Percentiles rank a stretch among this genome's conserved stretches.
phyloP scores from a whole-genome alignment of 768 basidiomycete species.

The Cantharellus anzutake region DNA sequence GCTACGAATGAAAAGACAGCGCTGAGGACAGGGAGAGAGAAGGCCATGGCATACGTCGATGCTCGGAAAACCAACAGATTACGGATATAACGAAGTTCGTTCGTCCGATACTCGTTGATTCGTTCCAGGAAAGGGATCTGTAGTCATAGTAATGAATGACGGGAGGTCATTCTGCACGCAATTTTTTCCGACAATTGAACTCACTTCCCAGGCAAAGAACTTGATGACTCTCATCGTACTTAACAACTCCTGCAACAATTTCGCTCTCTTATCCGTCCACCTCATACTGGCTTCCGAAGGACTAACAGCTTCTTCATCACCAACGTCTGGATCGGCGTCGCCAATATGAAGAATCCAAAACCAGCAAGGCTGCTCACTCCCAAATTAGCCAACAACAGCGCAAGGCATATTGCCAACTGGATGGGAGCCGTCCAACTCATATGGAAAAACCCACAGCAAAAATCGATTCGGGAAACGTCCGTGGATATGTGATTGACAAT shows the following conservation, averaged over 20 bases:
- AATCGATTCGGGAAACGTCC: conserved; percentile 83
- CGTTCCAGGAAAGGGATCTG: conserved; percentile 66
- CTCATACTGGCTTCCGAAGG: conserved; percentile 56
- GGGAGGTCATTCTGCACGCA: not conserved
- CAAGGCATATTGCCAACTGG: conserved; percentile 57
- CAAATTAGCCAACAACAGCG: conserved; percentile 53
- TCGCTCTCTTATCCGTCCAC: conserved; percentile 81
- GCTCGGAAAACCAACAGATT: conserved; percentile 45
- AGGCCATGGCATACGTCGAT: conserved; percentile 44
- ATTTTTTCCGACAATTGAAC: conserved; percentile 35
- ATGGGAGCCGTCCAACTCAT: conserved; percentile 24
- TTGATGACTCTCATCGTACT: conserved; percentile 87
- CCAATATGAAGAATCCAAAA: conserved; percentile 43
- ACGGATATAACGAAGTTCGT: conserved; percentile 56
- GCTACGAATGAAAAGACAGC: conserved; percentile 50
- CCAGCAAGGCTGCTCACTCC: conserved; percentile 40
- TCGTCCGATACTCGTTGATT: conserved; percentile 45
- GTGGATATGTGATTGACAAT: conserved; percentile 89
- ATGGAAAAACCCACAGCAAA: conserved; percentile 17
- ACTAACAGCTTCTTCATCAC: conserved; percentile 58
- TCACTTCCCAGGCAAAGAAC: conserved; percentile 27
- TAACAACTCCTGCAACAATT: conserved; percentile 74
- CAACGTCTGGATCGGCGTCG: conserved; percentile 50
- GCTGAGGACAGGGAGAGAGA: conserved; percentile 59
- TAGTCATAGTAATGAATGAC: not conserved